phyloP scores from a whole-genome alignment of 2,329 filamentous ascomycete species.

The Penicillium paneum region DNA sequence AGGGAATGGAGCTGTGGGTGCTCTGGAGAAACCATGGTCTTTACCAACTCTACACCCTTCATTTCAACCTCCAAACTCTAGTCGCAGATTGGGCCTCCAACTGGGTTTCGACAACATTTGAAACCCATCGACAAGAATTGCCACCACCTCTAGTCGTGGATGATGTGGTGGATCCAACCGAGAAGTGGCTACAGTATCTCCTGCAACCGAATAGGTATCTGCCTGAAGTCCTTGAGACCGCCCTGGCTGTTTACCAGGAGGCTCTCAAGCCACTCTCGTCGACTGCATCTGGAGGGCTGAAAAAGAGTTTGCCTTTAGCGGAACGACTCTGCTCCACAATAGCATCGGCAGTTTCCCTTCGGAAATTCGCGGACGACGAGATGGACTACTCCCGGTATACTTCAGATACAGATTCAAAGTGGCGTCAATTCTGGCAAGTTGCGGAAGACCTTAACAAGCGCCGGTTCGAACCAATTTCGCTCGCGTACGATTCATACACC shows the following conservation, averaged over 20 bases:
- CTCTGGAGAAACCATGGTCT: constrained; percentile 82
- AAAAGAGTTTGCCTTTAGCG: constrained; percentile 58
- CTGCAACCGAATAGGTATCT: constrained; percentile 81
- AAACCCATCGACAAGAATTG: constrained; percentile 53
- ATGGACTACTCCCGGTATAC: constrained; percentile 76
- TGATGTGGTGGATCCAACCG: constrained; percentile 67
- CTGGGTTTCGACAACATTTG: constrained; percentile 69
- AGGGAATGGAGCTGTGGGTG: constrained; percentile 65
- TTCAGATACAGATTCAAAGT: constrained; percentile 72
- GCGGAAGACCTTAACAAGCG: constrained; percentile 82
- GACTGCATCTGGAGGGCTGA: constrained; percentile 39
- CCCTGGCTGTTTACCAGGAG: constrained; percentile 75
- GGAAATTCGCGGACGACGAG: constrained; percentile 58
- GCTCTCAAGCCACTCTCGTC: constrained; percentile 47
- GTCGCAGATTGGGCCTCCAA: constrained; percentile 60
- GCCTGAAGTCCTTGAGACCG: constrained; percentile 74
- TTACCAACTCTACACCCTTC: constrained; percentile 70
- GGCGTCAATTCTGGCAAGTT: constrained; percentile 85
- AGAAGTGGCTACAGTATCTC: constrained; percentile 83
- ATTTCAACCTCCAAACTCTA: constrained; percentile 66
- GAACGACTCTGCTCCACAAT: constrained; percentile 74
- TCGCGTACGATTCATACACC: constrained; percentile 68
- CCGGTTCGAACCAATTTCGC: constrained; percentile 73
- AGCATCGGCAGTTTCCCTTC: constrained; percentile 64
- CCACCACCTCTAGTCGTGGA: constrained; percentile 59